Evolutionary conservation across 306 rosid genomes (phyloP).

Genomic region (Vicia sativa): DNA sequence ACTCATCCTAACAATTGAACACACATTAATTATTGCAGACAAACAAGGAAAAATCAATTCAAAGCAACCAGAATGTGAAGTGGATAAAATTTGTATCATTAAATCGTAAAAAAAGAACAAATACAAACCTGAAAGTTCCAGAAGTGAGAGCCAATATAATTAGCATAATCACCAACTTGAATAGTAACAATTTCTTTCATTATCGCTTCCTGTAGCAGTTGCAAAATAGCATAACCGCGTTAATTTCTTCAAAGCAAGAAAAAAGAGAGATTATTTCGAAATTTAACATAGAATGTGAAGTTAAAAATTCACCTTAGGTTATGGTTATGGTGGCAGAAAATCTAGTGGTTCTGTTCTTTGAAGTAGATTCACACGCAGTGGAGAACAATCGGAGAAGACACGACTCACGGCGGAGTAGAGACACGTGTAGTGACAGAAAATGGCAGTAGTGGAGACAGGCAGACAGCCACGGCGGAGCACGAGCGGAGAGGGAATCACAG

Average conservation of each 20-base stretch:
- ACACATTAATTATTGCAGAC: slow-evolving; percentile 21
- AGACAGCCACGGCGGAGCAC: too few relatives aligned
- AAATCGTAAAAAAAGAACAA: background rate
- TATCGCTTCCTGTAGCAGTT: slow-evolving; percentile 23
- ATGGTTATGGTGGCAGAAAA: background rate
- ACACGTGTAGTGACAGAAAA: too few relatives aligned
- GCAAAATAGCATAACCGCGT: background rate
- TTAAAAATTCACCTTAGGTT: slow-evolving; percentile 14
- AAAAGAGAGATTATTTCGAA: background rate
- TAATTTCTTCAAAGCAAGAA: slow-evolving; percentile 1
- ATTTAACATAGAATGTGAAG: slow-evolving; percentile 4
- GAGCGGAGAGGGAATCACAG: too few relatives aligned
- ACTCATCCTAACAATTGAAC: slow-evolving; percentile 72
- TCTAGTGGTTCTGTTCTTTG: background rate
- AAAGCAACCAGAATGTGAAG: background rate
- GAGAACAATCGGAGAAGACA: too few relatives aligned
- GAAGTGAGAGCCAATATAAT: slow-evolving; percentile 88
- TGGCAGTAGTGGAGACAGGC: too few relatives aligned
- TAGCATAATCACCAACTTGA: slow-evolving; percentile 84
- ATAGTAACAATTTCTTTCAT: slow-evolving; percentile 87
- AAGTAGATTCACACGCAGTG: too few relatives aligned
- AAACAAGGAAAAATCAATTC: slow-evolving; percentile 3
- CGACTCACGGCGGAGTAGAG: too few relatives aligned
- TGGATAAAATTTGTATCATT: slow-evolving; percentile 2
- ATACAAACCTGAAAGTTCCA: slow-evolving; percentile 90